These are phyloP conservation scores for Lentinula raphanica DNA, from an alignment of 768 basidiomycete species.

Conservation along the genomic window DNA sequence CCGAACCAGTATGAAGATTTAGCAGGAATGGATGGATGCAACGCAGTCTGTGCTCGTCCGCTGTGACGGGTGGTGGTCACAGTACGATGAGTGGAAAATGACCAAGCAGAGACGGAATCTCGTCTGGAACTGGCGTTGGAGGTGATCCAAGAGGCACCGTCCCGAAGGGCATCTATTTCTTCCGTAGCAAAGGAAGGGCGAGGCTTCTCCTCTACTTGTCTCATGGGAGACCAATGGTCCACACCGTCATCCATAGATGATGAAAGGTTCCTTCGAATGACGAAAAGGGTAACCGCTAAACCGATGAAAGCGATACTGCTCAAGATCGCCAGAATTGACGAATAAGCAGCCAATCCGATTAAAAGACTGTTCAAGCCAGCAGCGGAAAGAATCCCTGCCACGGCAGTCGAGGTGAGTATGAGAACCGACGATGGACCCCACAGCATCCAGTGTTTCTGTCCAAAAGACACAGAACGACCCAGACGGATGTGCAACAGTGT, in stretches of 20 bases:
- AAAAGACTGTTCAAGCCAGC: constrained; percentile 52
- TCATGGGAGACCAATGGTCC: constrained; percentile 58
- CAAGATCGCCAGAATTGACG: constrained; percentile 43
- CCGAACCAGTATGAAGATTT: constrained; percentile 67
- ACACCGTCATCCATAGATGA: constrained; percentile 43
- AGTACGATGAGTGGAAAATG: constrained; percentile 65
- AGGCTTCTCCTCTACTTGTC: constrained; percentile 46
- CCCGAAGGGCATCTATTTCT: constrained; percentile 67
- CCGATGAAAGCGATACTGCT: constrained; percentile 53
- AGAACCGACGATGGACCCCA: constrained; percentile 62
- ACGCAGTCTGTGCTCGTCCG: constrained; percentile 28
- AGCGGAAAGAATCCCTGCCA: constrained; percentile 54
- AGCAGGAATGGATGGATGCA: constrained; percentile 38
- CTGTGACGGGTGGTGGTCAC: constrained; percentile 27
- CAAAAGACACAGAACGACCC: constrained; percentile 66
- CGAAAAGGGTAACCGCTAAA: constrained; percentile 56
- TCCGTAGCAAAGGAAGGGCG: constrained; percentile 65
- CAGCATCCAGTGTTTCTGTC: constrained; percentile 66
- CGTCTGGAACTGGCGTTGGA: constrained; percentile 54
- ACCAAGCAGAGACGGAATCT: constrained; percentile 64
- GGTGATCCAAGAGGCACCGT: constrained; percentile 79
- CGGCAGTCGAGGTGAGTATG: constrained; percentile 48
- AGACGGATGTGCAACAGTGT: constrained; percentile 67
- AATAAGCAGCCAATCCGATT: constrained; percentile 56
- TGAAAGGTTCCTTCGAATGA: constrained; percentile 61